Evolutionary conservation across 129 eudicot species (phyloP), one percentile per base, ranked within the genome.

Genomic region (Cynara cardunculus): DNA sequence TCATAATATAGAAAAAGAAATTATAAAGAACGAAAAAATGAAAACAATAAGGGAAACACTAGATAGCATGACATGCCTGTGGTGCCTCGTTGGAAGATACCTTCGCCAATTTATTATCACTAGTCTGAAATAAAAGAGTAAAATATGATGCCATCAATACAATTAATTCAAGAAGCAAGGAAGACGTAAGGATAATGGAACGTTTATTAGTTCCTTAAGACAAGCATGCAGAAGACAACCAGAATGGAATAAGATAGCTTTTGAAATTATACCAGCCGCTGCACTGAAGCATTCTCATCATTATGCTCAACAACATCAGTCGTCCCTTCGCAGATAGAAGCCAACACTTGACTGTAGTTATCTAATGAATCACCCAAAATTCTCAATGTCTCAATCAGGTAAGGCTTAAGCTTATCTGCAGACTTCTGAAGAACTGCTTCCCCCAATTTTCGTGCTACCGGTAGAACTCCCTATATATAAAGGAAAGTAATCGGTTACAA

Each of bases 341-440:
- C 80, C 59, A 96, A 86, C 69, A 89, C 86, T 74, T 81, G 76
- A 83, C 87, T 84, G 74, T 90, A 93, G 37, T 91, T 86, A 78
- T 82, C 88, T 12, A 92, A 65, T 41, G 93, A 81, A 67, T 75
- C 68, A 37, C 86, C 87, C 76, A 83, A 82, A 53, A 73, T 25
- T 73, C 76, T 75, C 61, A 90, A 44, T 41, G 92, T 87, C 78
- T 85, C 78, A 30, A 19, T 11, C 56, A 96, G 71, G 65, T 73
- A 87, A 64, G 91, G 92, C 74, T 79, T 88, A 70, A 96, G 89
- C 86, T 91, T 93, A 18, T 35, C 80, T 18, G 92, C 93, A 69
- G 86, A 84, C 31, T 72, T 88, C 5, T 39, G 74, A 39, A 92
- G 34, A 2, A 96, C 97, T 72, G 61, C 81, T 83, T 87, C 96